These are phyloP conservation scores for Pseudozyma sp. DNA, from an alignment of 1,284 basidiomycete species.

Conservation along the genomic window DNA sequence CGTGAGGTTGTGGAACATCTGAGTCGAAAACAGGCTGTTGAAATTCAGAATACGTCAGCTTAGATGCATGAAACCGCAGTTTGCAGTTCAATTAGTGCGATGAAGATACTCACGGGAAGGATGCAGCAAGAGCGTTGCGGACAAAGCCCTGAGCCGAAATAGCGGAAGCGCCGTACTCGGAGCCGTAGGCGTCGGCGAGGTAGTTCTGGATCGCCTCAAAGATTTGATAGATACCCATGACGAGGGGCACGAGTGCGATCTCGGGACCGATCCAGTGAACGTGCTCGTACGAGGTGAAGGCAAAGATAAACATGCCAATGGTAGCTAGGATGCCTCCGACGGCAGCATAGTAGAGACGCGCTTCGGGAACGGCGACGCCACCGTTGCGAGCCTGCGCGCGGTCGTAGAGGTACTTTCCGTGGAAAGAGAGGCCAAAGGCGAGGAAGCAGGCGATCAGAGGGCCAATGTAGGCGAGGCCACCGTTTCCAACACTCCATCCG, in stretches of 20 bases:
- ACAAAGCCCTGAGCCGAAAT: conserved; percentile 59
- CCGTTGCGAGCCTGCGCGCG: conserved; percentile 44
- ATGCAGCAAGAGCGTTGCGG: conserved; percentile 53
- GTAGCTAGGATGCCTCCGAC: conserved; percentile 52
- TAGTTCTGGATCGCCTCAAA: conserved; percentile 60
- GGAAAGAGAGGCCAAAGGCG: conserved; percentile 60
- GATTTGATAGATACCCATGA: conserved; percentile 60
- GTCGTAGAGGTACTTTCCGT: conserved; percentile 58
- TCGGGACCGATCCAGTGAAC: conserved; percentile 59
- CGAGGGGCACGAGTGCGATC: conserved; percentile 53
- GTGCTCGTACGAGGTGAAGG: conserved; percentile 57
- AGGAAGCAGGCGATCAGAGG: conserved; percentile 64
- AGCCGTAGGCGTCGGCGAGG: conserved; percentile 48
- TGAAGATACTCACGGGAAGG: conserved; percentile 24
- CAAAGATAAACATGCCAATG: conserved; percentile 60
- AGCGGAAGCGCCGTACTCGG: conserved; percentile 52
- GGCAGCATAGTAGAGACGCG: conserved; percentile 57
- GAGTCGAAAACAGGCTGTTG: conserved; percentile 45
- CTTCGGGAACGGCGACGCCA: conserved; percentile 59
- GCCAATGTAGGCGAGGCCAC: conserved; percentile 67
- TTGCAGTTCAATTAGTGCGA: no score
- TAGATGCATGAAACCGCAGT: no score
- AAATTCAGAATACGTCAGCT: no score
- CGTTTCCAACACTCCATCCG: conserved; percentile 66
- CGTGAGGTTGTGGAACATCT: conserved; percentile 58